phyloP scores from a whole-genome alignment of 768 basidiomycete genomes.

The Aureoboletus auriporus region DNA sequence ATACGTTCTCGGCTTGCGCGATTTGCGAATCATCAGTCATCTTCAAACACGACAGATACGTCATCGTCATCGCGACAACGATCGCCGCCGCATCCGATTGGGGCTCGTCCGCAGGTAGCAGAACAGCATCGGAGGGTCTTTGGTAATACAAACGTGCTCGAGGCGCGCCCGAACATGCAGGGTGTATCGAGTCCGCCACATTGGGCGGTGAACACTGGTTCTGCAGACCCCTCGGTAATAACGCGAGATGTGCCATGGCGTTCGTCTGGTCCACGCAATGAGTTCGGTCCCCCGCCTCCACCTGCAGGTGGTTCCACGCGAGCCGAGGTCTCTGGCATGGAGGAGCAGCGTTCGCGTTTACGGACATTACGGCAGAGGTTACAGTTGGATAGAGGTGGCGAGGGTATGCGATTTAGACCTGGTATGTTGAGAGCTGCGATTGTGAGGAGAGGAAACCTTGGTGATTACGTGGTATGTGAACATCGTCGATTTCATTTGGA shows the following conservation, averaged over 20 bases:
- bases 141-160: neutral
- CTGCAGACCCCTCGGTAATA: slow-evolving; percentile 1
- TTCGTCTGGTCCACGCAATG: slow-evolving; percentile 13
- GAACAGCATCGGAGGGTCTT: slow-evolving; percentile 12
- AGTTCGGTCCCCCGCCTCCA: slow-evolving; percentile 1
- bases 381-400: slow-evolving; percentile 23
- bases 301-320: neutral
- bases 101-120: slow-evolving; percentile 20
- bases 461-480: slow-evolving; percentile 53
- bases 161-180: slow-evolving; percentile 5
- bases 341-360: slow-evolving; percentile 22
- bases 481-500: neutral
- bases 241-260: slow-evolving; percentile 23
- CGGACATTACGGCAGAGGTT: slow-evolving; percentile 26
- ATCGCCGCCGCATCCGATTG: slow-evolving; percentile 22
- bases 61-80: slow-evolving; percentile 16
- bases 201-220: slow-evolving; percentile 8
- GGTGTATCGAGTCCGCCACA: slow-evolving; percentile 1
- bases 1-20: slow-evolving; percentile 27
- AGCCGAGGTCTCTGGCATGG: slow-evolving; percentile 5
- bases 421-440: slow-evolving; percentile 21
- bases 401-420: slow-evolving; percentile 21
- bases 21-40: slow-evolving; percentile 14
- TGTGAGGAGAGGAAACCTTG: slow-evolving; percentile 26
- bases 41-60: slow-evolving; percentile 1